Evolutionary conservation across 768 basidiomycete species (phyloP).

Genomic region (Cyclocybe aegerita): DNA sequence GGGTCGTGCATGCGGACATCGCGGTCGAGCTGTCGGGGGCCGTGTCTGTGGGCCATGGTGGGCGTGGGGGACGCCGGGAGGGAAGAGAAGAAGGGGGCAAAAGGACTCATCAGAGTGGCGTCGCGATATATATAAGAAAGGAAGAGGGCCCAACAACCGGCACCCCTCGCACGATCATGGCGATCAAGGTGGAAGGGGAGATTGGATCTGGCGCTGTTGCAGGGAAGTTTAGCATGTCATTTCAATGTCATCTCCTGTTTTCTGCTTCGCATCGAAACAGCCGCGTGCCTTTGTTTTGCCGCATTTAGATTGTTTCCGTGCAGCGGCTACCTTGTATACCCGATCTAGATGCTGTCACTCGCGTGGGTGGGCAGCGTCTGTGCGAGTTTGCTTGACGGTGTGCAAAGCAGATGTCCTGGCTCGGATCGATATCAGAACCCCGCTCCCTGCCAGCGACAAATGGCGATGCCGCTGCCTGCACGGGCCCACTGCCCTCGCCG

Average conservation of each 20-base stretch:
- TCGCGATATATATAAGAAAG: slow-evolving; percentile 59
- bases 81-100: slow-evolving; percentile 44
- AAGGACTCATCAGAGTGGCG: slow-evolving; percentile 43
- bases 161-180: slow-evolving; percentile 64
- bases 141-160: slow-evolving; percentile 43
- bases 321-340: slow-evolving; percentile 36
- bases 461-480: slow-evolving; percentile 3
- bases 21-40: slow-evolving; percentile 54
- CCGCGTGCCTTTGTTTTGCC: slow-evolving; percentile 62
- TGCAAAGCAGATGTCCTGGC: slow-evolving; percentile 12
- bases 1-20: slow-evolving; percentile 67
- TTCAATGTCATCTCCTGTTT: slow-evolving; percentile 31
- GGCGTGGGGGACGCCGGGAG: slow-evolving; percentile 25
- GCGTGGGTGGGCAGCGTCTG: slow-evolving; percentile 26
- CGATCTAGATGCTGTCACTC: slow-evolving; percentile 38
- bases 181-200: slow-evolving; percentile 53
- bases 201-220: slow-evolving; percentile 41
- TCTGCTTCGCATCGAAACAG: slow-evolving; percentile 40
- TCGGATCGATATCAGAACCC: slow-evolving; percentile 22
- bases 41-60: slow-evolving; percentile 61
- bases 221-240: slow-evolving; percentile 44
- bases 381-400: slow-evolving; percentile 18
- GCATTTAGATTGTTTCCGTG: slow-evolving; percentile 47
- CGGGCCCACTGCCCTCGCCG: neutral
- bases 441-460: slow-evolving; percentile 8